These are phyloP conservation scores for Brassica carinata DNA, from an alignment of 345 rosid genomes.

Conservation along the genomic window DNA sequence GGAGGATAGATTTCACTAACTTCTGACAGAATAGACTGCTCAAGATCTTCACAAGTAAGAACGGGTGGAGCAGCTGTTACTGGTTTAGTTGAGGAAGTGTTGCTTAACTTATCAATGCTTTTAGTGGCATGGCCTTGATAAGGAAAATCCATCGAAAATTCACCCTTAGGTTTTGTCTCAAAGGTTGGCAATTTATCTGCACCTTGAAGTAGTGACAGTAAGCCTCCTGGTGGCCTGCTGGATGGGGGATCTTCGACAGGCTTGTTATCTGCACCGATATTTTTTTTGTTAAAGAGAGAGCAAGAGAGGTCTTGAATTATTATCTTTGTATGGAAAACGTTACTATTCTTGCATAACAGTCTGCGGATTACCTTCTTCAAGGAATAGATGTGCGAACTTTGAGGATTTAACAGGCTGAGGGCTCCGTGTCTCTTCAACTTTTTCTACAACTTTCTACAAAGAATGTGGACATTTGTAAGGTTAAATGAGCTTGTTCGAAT, in stretches of 20 bases:
- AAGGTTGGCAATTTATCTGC: conserved; percentile 60
- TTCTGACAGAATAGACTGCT: conserved; percentile 86
- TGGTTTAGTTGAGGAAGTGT: conserved; percentile 35
- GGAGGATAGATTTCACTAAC: conserved; percentile 49
- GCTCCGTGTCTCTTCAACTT: conserved; percentile 52
- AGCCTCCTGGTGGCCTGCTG: conserved; percentile 51
- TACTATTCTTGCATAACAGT: conserved; percentile 15
- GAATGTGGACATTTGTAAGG: conserved; percentile 26
- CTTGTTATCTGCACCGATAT: conserved; percentile 62
- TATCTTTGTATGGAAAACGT: background rate
- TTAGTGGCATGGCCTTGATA: conserved; percentile 48
- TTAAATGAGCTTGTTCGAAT: conserved; percentile 12
- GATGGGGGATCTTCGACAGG: conserved; percentile 50
- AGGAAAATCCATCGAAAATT: conserved; percentile 37
- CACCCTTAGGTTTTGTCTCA: conserved; percentile 46
- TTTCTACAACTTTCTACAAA: conserved; percentile 52
- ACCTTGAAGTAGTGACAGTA: conserved; percentile 79
- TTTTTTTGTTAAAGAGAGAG: background rate
- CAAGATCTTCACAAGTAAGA: conserved; percentile 98
- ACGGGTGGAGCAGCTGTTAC: conserved; percentile 57
- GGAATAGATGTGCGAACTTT: conserved; percentile 84
- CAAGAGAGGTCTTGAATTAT: conserved; percentile 10
- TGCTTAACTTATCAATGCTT: conserved; percentile 38
- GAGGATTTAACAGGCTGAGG: conserved; percentile 62
- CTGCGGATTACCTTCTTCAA: conserved; percentile 71